These are phyloP conservation scores for Thalassia testudinum DNA, from an alignment of 116 monocot genomes.

Conservation along the genomic window DNA sequence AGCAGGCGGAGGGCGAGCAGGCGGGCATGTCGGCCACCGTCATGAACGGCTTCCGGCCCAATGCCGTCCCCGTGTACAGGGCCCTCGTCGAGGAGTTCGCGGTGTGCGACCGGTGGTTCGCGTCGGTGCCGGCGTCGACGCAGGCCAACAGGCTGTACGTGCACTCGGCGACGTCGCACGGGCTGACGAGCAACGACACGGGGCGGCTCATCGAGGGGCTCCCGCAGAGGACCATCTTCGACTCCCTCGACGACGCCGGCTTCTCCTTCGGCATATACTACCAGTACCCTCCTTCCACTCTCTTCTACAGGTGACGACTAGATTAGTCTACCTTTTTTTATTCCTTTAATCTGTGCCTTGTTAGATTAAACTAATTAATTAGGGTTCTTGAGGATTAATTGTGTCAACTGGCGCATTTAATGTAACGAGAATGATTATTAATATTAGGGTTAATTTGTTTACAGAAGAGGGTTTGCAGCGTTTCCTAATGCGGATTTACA, in stretches of 20 bases:
- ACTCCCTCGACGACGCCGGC: constrained; percentile 66
- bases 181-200: constrained; percentile 59
- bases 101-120: constrained; percentile 90
- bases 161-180: constrained; percentile 88
- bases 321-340: no score
- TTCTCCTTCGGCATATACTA: constrained; percentile 73
- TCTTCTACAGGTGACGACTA: constrained; percentile 82
- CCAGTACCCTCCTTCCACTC: constrained; percentile 73
- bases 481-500: no score
- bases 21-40: constrained; percentile 52
- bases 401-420: no score
- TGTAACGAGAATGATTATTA: no score
- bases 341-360: no score
- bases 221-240: constrained; percentile 89
- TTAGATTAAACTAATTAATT: no score
- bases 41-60: constrained; percentile 75
- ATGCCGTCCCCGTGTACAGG: constrained; percentile 64
- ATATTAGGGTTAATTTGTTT: no score
- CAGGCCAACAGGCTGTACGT: constrained; percentile 84
- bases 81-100: constrained; percentile 71
- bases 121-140: constrained; percentile 79
- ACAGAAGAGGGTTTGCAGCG: no score
- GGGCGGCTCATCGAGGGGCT: constrained; percentile 42
- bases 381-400: no score
- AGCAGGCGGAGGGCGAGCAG: constrained; percentile 56